Evolutionary conservation across 73 alveolate species (phyloP), one percentile per base, ranked within the genome.

Genomic region (Uronychia setigera): DNA sequence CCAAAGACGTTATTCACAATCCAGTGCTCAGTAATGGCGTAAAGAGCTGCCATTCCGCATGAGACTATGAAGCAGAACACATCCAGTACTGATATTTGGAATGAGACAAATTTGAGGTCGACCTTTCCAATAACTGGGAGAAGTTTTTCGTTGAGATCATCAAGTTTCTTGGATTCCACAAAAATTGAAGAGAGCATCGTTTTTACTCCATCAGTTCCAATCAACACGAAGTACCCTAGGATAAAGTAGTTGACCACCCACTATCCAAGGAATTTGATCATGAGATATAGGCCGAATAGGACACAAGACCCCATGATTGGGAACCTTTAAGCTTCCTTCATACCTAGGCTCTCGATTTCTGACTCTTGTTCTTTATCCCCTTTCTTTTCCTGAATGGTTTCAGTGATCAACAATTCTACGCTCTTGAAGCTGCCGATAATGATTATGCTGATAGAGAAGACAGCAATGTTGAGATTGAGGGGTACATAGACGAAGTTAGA

Each of bases 1-100:
- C 99, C 99, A 58, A 98, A 91, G 14, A 97, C n/a, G 90, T 98
- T 97, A 74, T 96, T 96, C 11, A 96, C 93, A 58, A 91, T 80
- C 98, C 98, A 98, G 92, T 93, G 92, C 82, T 93, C 88, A 32
- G 97, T 93, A 28, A 81, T 78, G 57, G 93, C 84, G 88, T 87
- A 98, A 1, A 80, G 35, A 26, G 58, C 92, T 74, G 90, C 96
- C 33, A 90, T 82, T 0, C 80, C 32, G 58, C 80, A 30, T 25
- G 97, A 79, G 11, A 94, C 32, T n/a, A 78, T 74, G 35, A 92
- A 79, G 35, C 95, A 80, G 32, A 96, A 58, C 13, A 96, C 32
- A 84, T 96, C 95, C 60, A 92, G 84, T 31, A 59, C 67, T 26
- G 94, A 83, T 74, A 91, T 67, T 30, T 86, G 83, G 26, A 91